A percentile compares a stretch with the other conserved stretches of the same genome.
Evolutionary conservation across 2,329 filamentous ascomycete species (phyloP).

Genomic region (Xylariaceae sp.): DNA sequence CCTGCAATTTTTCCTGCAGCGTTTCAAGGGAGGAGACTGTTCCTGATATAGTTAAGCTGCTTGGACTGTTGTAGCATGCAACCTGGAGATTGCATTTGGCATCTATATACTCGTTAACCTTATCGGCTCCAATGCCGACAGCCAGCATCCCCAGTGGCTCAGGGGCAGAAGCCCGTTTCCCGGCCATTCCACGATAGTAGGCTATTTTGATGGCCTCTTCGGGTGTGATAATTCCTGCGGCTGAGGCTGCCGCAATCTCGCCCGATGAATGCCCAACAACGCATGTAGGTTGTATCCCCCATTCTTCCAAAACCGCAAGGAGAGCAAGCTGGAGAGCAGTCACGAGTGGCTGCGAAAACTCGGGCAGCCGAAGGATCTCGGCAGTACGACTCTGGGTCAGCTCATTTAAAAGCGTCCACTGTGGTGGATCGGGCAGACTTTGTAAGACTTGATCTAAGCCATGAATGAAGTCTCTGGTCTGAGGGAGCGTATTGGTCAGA

Average conservation of each 20-base stretch:
- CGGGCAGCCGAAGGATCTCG: constrained; percentile 31
- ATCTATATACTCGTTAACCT: no score
- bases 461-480: constrained; percentile 3
- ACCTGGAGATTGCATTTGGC: no score
- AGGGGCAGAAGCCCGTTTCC: constrained; percentile 7
- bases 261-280: constrained; percentile 43
- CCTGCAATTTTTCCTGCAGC: constrained; percentile 26
- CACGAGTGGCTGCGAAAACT: constrained; percentile 43
- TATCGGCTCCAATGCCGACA: constrained; percentile 33
- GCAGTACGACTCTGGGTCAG: constrained; percentile 21
- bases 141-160: constrained; percentile 41
- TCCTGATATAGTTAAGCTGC: constrained; percentile 41
- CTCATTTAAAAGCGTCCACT: constrained; percentile 27
- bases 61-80: constrained; percentile 38
- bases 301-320: constrained; percentile 36
- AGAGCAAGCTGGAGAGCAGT: constrained; percentile 47
- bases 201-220: constrained; percentile 39
- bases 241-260: constrained; percentile 42
- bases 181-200: constrained; percentile 40
- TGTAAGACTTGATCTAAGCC: constrained; percentile 28
- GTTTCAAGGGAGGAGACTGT: constrained; percentile 18
- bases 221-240: constrained; percentile 33
- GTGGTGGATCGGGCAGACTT: constrained; percentile 15
- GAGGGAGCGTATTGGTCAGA: constrained; percentile 14
- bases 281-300: constrained; percentile 30